These are phyloP conservation scores for Xylaria scruposa DNA, from an alignment of 495 filamentous ascomycete genomes.

Conservation along the genomic window DNA sequence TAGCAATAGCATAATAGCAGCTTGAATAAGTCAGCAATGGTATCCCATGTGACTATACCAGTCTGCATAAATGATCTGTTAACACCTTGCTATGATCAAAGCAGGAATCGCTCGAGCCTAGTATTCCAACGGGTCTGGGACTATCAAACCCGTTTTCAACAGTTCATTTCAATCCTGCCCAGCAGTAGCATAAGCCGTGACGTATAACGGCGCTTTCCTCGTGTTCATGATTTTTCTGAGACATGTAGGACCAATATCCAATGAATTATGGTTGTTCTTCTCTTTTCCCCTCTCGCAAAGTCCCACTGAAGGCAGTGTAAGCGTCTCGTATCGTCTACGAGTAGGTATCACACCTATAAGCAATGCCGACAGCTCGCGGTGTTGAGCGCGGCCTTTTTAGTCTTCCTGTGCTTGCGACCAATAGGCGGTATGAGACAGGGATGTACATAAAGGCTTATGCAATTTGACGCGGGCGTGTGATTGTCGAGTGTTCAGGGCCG, in stretches of 20 bases:
- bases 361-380: slow-evolving; percentile 45
- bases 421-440: slow-evolving; percentile 47
- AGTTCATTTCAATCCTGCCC: slow-evolving; percentile 28
- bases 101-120: not conserved
- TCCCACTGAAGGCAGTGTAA: slow-evolving; percentile 9
- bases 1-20: slow-evolving; percentile 20
- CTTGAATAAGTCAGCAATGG: slow-evolving; percentile 26
- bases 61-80: not conserved
- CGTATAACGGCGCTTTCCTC: slow-evolving; percentile 30
- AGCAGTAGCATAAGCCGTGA: slow-evolving; percentile 19
- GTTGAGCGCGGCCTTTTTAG: slow-evolving; percentile 42
- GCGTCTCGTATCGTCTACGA: slow-evolving; percentile 25
- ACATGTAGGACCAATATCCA: not conserved
- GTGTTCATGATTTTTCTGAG: slow-evolving; percentile 4
- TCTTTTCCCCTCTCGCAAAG: slow-evolving; percentile 34
- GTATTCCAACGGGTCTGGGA: not conserved
- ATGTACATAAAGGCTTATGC: slow-evolving; percentile 41
- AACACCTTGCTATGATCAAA: not conserved
- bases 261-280: slow-evolving; percentile 30
- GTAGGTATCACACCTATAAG: slow-evolving; percentile 25
- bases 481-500: slow-evolving; percentile 39
- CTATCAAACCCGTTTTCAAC: slow-evolving; percentile 29
- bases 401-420: slow-evolving; percentile 38
- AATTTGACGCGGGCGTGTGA: slow-evolving; percentile 52
- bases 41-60: not conserved